A percentile compares a stretch with the other conserved stretches of the same genome.
phyloP scores from a whole-genome alignment of 495 filamentous ascomycete genomes.

The Monascus purpureus region DNA sequence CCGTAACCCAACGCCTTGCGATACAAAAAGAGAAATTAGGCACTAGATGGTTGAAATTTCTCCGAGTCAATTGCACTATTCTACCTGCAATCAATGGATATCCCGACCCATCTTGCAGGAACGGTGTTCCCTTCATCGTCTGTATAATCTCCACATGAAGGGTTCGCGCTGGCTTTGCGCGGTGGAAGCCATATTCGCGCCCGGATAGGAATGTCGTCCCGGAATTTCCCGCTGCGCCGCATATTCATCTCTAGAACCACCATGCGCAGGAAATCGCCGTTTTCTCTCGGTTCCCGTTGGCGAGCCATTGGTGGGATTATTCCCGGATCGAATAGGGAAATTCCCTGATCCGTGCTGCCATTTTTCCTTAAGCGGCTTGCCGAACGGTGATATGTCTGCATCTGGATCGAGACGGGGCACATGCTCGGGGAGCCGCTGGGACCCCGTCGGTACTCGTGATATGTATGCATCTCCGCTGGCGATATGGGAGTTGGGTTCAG shows the following conservation, averaged over 20 bases:
- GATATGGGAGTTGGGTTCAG: constrained; percentile 68
- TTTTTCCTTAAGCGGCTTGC: constrained; percentile 21
- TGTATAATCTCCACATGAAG: constrained; percentile 16
- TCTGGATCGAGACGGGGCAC: constrained; percentile 69
- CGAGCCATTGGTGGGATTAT: constrained; percentile 42
- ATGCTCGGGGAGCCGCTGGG: constrained; percentile 14
- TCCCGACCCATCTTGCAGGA: constrained; percentile 28
- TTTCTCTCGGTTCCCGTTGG: constrained; percentile 83
- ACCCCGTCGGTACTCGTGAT: constrained; percentile 30
- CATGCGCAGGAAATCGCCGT: constrained; percentile 84
- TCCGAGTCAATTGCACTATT: too few relatives aligned
- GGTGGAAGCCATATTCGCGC: constrained; percentile 84
- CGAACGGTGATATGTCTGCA: constrained; percentile 60
- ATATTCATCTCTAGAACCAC: constrained; percentile 97
- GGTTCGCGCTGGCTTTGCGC: constrained; percentile 36
- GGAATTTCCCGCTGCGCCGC: constrained; percentile 80
- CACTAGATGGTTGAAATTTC: too few relatives aligned
- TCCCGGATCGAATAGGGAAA: constrained; percentile 31
- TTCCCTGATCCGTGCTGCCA: constrained; percentile 12
- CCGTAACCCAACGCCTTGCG: too few relatives aligned
- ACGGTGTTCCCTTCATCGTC: constrained; percentile 19
- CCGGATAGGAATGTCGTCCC: constrained; percentile 66
- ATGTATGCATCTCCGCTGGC: constrained; percentile 50
- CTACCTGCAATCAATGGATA: constrained; percentile 14
- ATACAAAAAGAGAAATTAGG: too few relatives aligned